Evolutionary conservation across 2,329 filamentous ascomycete genomes (phyloP).

Genomic region (Aspergillus sp.): DNA sequence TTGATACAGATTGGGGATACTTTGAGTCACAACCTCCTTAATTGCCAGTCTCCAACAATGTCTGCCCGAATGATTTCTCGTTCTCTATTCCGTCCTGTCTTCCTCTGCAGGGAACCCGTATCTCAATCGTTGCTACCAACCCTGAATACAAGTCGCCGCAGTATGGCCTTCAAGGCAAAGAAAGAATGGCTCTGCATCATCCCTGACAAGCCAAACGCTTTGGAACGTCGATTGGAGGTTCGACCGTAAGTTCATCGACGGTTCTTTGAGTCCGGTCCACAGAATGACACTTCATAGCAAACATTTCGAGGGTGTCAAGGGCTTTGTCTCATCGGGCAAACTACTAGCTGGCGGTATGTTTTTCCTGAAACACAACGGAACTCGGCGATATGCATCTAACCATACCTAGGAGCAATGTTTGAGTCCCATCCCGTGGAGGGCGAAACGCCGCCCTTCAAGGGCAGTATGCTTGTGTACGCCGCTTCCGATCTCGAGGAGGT

Average conservation of each 20-base stretch:
- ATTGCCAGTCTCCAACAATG: no score
- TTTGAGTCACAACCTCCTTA: no score
- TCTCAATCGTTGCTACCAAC: neutral
- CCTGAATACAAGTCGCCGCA: neutral
- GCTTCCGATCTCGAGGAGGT: constrained; percentile 17
- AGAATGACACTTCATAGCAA: neutral
- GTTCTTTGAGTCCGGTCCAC: neutral
- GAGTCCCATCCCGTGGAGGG: constrained; percentile 11
- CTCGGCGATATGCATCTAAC: neutral
- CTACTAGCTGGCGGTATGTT: constrained; percentile 16
- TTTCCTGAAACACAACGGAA: no score
- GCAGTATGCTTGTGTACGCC: constrained; percentile 20
- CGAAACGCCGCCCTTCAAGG: constrained; percentile 12
- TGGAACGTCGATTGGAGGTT: constrained; percentile 10
- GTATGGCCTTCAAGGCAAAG: neutral
- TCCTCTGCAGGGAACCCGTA: neutral
- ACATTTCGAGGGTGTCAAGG: constrained; percentile 14
- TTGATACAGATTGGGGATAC: no score
- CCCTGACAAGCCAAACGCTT: constrained; percentile 14
- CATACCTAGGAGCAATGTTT: constrained; percentile 16
- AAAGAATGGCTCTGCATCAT: constrained; percentile 16
- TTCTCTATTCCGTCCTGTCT: neutral
- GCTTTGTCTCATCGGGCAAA: constrained; percentile 11
- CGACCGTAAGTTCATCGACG: constrained; percentile 5
- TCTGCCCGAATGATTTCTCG: no score